Evolutionary conservation across 2,329 filamentous ascomycete species (phyloP), one percentile per base, ranked within the genome.

Genomic region (Piedraia hortae): DNA sequence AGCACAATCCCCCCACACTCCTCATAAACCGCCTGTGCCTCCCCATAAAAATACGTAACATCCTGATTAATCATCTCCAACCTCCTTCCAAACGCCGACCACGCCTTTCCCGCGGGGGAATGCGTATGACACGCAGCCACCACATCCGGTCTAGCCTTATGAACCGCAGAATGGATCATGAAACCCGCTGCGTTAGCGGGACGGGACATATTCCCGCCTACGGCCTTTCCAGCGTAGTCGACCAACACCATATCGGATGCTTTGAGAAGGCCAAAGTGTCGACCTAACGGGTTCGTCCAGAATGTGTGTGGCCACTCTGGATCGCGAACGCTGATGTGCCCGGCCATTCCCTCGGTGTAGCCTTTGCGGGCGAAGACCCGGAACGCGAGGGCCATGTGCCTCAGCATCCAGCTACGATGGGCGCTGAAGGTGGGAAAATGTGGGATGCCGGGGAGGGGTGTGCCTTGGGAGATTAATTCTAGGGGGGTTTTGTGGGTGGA

Each of bases 31-130:
- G 56, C 56, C 34, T 71, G 65, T 4, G 59, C 56, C 10, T 62
- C 54, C 13, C 50, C 50, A 40, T 70, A 59, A 29, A 75, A 56
- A 32, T 61, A 62, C 35, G 58, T 61, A 3, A 66, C 56, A 39
- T 65, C 69, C 45, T 63, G 67, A 23, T 60, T 70, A 24, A 74
- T 47, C 66, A 74, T 74, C 27, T 73, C 67, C 10, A 75, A 47
- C 2, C 57, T 59, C 12, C 47, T 51, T 2, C 53, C 64, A 35
- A 75, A 74, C 2, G 53, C 51, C 23, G 56, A 60, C 64, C 66
- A 74, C 1, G 68, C 67, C 20, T 67, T 62, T 1, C 69, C 70
- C 8, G 57, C 53, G 17, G 51, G 52, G n/a, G 57, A 60, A 39
- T 75, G 69, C 3, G 62, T 59, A 36, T 77, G 70, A 41, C 64